A percentile compares a stretch with the other conserved stretches of the same genome.
Evolutionary conservation across 305 asterid genomes (phyloP).

Genomic region (Rubia occidens): DNA sequence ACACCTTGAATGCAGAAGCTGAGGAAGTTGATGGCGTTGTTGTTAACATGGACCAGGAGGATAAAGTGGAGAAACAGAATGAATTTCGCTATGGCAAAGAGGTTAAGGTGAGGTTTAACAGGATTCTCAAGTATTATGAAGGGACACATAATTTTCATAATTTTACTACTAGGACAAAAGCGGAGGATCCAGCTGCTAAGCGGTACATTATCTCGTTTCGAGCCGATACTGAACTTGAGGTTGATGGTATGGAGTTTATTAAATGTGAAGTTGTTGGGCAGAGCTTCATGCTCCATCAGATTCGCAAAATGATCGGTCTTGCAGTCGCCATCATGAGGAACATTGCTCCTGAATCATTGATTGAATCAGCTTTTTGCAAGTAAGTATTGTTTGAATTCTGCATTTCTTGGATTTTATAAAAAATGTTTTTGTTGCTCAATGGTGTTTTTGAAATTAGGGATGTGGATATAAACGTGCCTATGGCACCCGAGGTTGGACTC

Average conservation of each 20-base stretch:
- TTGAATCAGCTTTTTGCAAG: slow-evolving; percentile 60
- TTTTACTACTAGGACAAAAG: slow-evolving; percentile 80
- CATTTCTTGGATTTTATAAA: background rate
- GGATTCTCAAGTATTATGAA: slow-evolving; percentile 56
- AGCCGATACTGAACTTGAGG: slow-evolving; percentile 42
- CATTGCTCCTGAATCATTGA: slow-evolving; percentile 51
- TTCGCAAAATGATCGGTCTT: slow-evolving; percentile 92
- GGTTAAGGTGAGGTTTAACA: slow-evolving; percentile 66
- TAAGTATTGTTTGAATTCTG: slow-evolving; percentile 23
- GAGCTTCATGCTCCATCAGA: slow-evolving; percentile 98
- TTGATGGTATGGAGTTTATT: slow-evolving; percentile 72
- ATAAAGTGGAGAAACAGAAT: slow-evolving; percentile 24
- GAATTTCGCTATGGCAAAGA: slow-evolving; percentile 50
- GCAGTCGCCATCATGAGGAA: slow-evolving; percentile 88
- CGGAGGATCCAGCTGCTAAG: slow-evolving; percentile 78
- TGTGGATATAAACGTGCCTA: slow-evolving; percentile 62
- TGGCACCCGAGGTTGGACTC: slow-evolving; percentile 95
- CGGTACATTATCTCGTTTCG: slow-evolving; percentile 61
- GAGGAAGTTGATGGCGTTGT: slow-evolving; percentile 13
- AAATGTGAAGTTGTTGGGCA: slow-evolving; percentile 90
- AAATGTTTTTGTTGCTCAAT: background rate
- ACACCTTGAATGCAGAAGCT: slow-evolving; percentile 11
- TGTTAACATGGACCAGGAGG: slow-evolving; percentile 22
- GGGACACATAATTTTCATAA: slow-evolving; percentile 93
- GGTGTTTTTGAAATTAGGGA: slow-evolving; percentile 43